phyloP scores from a whole-genome alignment of 768 basidiomycete genomes.

The Boletus fagicola region DNA sequence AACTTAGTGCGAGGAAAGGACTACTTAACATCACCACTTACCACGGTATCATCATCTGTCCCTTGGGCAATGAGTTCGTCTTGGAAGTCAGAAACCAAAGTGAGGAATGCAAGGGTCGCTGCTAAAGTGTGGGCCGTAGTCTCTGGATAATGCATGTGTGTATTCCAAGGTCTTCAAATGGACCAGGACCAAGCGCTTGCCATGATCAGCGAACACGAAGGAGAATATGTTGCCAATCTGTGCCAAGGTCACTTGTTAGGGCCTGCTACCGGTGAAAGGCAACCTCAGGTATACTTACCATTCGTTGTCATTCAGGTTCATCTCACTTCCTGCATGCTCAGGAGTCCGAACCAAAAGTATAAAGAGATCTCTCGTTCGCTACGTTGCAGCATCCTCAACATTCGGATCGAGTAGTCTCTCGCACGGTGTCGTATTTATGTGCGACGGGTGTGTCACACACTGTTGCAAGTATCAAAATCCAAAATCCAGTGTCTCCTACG shows the following conservation, averaged over 20 bases:
- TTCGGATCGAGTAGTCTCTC: conserved; percentile 10
- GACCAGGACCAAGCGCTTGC: too few relatives aligned
- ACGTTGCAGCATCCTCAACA: not conserved
- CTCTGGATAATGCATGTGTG: not conserved
- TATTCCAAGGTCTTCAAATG: not conserved
- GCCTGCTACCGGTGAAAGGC: too few relatives aligned
- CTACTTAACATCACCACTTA: not conserved
- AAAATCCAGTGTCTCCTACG: not conserved
- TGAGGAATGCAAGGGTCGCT: not conserved
- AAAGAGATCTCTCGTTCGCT: conserved; percentile 14
- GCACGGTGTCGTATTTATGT: conserved; percentile 24
- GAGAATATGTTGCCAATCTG: too few relatives aligned
- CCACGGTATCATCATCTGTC: not conserved
- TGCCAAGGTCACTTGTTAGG: too few relatives aligned
- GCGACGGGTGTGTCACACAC: conserved; percentile 18
- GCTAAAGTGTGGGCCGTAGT: not conserved
- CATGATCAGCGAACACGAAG: not conserved
- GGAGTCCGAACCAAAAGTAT: too few relatives aligned
- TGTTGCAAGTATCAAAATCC: not conserved
- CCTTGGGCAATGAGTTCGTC: too few relatives aligned
- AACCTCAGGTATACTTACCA: too few relatives aligned
- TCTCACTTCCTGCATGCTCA: too few relatives aligned
- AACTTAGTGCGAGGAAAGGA: too few relatives aligned
- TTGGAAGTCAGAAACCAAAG: too few relatives aligned
- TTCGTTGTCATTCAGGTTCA: too few relatives aligned